Base-by-base conservation (phyloP, 2,329 filamentous ascomycete species). In the Penicillium decumbens region DNA sequence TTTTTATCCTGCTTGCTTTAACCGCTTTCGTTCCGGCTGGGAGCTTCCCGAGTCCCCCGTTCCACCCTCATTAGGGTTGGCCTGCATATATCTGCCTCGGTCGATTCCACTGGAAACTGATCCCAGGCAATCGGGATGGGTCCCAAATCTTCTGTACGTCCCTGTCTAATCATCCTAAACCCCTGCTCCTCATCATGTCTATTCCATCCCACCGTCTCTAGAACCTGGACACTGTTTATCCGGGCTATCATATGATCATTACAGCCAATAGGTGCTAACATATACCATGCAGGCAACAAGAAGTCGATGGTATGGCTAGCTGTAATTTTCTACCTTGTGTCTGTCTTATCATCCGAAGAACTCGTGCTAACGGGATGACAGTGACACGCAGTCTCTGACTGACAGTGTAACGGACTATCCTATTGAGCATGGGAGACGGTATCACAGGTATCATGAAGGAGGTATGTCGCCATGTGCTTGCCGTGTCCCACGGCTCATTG, bases 401-500 rank as follows among this genome's bases (percentile, higher is more conserved):
- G 65, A 63, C 42, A 73, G 70, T 60, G 68, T 74, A 49, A 73
- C 65, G 43, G 69, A 74, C 49, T 75, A 73, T 56, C 71, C 71
- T 6, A 59, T 68, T 6, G 67, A 71, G 38, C 67, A 74, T 62
- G 71, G 72, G 35, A 64, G 72, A 58, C 65, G 67, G 54, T 75
- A 75, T 56, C 72, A 75, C 56, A 70, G 57, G 50, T 75, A 73
- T 51, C 71, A 73, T 60, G 72, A 74, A 58, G 72, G 72, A 56
- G 59, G 69, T 72, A 62, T 50, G 69, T 62, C 45, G 15, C 25
- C n/a, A 20, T 13, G 32, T 4, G 6, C n/a, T 13, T 38, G n/a
- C 28, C 15, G 7, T 9, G 18, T 27, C 13, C 3, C 30, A 12
- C 27, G 9, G 8, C 12, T 9, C 2, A 4, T 28, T 24, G 6